phyloP scores from a whole-genome alignment of 768 basidiomycete genomes.

The Amanita subjunquillea region DNA sequence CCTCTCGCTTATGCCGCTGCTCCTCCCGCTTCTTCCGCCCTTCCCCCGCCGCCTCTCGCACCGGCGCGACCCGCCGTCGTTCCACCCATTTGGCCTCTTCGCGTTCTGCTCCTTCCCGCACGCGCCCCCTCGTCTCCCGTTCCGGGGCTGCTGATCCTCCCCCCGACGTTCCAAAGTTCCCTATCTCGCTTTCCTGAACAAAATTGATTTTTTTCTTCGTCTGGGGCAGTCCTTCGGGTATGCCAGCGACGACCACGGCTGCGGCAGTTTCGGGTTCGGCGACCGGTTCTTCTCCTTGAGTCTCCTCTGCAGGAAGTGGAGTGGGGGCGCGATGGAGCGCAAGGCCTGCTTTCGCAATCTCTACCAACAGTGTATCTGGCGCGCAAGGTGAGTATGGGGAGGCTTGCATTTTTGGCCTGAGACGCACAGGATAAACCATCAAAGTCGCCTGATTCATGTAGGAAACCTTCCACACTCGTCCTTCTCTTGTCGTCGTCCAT shows the following conservation, averaged over 20 bases:
- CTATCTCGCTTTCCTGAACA: slow-evolving; percentile 71
- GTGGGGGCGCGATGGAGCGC: slow-evolving; percentile 35
- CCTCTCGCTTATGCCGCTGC: no score
- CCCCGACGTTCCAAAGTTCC: no score
- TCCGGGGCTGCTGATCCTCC: no score
- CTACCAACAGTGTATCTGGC: slow-evolving; percentile 50
- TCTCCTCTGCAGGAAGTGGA: slow-evolving; percentile 18
- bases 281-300: slow-evolving; percentile 12
- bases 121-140: no score
- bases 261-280: slow-evolving; percentile 12
- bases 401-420: not conserved
- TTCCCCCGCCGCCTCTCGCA: no score
- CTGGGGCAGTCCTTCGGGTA: slow-evolving; percentile 26
- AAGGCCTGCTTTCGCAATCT: slow-evolving; percentile 43
- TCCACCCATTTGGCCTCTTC: no score
- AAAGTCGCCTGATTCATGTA: slow-evolving; percentile 48
- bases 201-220: slow-evolving; percentile 61
- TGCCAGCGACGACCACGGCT: slow-evolving; percentile 27
- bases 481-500: slow-evolving; percentile 42
- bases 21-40: no score
- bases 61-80: no score
- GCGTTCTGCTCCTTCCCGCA: no score
- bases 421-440: slow-evolving; percentile 56
- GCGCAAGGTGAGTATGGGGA: slow-evolving; percentile 7
- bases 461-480: slow-evolving; percentile 40